Evolutionary conservation across 805 yeast species (phyloP).

Genomic region (Zygosaccharomyces siamensis): DNA sequence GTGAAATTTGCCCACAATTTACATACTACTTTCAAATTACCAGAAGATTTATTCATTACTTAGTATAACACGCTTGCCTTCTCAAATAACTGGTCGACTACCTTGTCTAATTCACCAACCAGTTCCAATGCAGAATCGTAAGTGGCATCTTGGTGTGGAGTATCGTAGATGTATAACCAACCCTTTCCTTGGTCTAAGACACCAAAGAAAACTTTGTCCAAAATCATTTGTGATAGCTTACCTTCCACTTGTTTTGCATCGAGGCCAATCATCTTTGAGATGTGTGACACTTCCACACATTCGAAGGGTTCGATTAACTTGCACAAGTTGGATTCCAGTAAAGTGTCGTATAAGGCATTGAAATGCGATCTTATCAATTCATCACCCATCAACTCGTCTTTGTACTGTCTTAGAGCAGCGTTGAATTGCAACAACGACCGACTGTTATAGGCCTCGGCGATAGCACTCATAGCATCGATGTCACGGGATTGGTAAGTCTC

Average conservation of each 20-base stretch:
- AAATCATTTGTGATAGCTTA: slow-evolving; percentile 90
- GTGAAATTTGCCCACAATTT: slow-evolving; percentile 56
- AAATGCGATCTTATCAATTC: slow-evolving; percentile 87
- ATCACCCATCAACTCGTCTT: slow-evolving; percentile 75
- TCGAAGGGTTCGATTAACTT: slow-evolving; percentile 95
- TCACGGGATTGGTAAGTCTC: slow-evolving; percentile 71
- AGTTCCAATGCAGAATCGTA: slow-evolving; percentile 85
- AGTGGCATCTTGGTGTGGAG: slow-evolving; percentile 81
- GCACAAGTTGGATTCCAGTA: slow-evolving; percentile 86
- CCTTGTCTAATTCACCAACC: slow-evolving; percentile 78
- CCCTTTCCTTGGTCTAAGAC: slow-evolving; percentile 98
- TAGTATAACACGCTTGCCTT: slow-evolving; percentile 83
- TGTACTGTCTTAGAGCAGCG: slow-evolving; percentile 65
- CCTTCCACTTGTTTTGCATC: slow-evolving; percentile 88
- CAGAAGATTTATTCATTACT: slow-evolving; percentile 59
- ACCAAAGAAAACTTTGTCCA: slow-evolving; percentile 92
- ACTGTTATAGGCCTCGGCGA: slow-evolving; percentile 82
- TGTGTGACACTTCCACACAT: slow-evolving; percentile 87
- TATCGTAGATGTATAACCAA: slow-evolving; percentile 87
- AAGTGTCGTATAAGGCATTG: slow-evolving; percentile 85
- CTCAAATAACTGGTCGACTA: slow-evolving; percentile 86
- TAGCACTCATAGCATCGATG: slow-evolving; percentile 93
- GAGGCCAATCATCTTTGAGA: slow-evolving; percentile 82
- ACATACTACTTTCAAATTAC: slow-evolving; percentile 54
- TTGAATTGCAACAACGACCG: slow-evolving; percentile 91